Base-by-base conservation (phyloP, 306 rosid genomes). In the Luffa acutangula region DNA sequence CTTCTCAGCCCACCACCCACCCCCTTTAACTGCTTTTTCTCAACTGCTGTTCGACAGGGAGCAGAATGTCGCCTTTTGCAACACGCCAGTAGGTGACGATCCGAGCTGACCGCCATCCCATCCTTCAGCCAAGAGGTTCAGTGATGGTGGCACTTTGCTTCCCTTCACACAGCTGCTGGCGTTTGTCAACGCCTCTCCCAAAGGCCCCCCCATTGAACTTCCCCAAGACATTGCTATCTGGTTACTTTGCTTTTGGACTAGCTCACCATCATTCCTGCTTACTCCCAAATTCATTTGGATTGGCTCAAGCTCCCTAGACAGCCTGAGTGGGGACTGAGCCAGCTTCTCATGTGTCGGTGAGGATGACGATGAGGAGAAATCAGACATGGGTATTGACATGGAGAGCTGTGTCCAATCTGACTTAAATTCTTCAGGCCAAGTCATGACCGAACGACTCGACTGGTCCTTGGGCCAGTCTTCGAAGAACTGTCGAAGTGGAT, bases 331-430 rank as follows among this genome's bases (percentile, higher is more conserved):
- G 18, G 88, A 85, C 41, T 80, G 83, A 1, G 62, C 62, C 39
- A 79, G 84, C 39, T 83, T 85, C 33, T 85, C 85, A 9, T 70
- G 83, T 2, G 83, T 77, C 1, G 88, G 82, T 10, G 90, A 87
- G 70, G 85, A 83, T 43, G 88, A 81, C 41, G 88, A 87, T 15
- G 90, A 84, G 57, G 89, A 84, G 67, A 86, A 86, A 41, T 78
- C 87, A 0, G 86, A 82, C 87, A 82, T 78, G 33, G 90, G 90
- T 48, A 81, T 83, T 6, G 91, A 82, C 89, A 86, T 85, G 46
- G 89, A 88, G 56, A 86, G 89, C 69, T 82, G 86, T 21, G 89
- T 88, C 86, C 87, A 84, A 57, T 88, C 91, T 4, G 87, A 82
- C 75, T 84, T 88, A 7, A 88, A 37, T 41, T 83, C 88, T 58